Percentiles rank a stretch among this genome's conserved stretches.
Evolutionary conservation across 441 rosid species (phyloP).

Genomic region (Mallotus repandus): DNA sequence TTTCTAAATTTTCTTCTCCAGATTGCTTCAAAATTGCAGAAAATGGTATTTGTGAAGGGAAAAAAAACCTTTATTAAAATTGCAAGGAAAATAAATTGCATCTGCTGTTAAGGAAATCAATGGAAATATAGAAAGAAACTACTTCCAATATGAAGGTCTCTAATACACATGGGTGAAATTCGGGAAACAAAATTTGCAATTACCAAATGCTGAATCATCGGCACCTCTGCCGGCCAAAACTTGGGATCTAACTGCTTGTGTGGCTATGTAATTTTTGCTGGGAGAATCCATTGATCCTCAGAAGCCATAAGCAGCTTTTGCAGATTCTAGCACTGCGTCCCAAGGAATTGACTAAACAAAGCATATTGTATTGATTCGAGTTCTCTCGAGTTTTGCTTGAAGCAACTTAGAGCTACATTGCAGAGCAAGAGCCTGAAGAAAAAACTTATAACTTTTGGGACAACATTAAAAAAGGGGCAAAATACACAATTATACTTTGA

Average conservation of each 20-base stretch:
- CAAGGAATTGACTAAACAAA: constrained; percentile 65
- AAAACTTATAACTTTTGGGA: constrained; percentile 5
- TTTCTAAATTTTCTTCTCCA: constrained; percentile 52
- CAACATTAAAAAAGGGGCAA: neutral
- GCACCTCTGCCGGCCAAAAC: constrained; percentile 55
- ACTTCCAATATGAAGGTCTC: neutral
- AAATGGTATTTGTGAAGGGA: constrained; percentile 63
- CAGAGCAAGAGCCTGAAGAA: constrained; percentile 75
- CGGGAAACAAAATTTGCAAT: constrained; percentile 9
- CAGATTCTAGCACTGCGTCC: constrained; percentile 63
- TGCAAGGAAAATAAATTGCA: neutral
- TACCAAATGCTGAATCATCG: constrained; percentile 37
- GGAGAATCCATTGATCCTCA: constrained; percentile 73
- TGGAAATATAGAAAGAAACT: neutral
- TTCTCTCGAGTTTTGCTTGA: constrained; percentile 83
- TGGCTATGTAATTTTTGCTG: constrained; percentile 57
- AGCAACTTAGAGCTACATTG: constrained; percentile 77
- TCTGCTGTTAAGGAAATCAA: constrained; percentile 1
- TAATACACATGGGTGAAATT: constrained; percentile 9
- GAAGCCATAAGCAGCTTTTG: constrained; percentile 59
- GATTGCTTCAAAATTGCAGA: constrained; percentile 47
- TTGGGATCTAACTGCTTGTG: constrained; percentile 58
- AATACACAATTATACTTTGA: neutral
- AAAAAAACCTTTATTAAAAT: neutral
- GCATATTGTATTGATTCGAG: constrained; percentile 88